phyloP scores from a whole-genome alignment of 257 asterid genomes.

The Cinchona pubescens region DNA sequence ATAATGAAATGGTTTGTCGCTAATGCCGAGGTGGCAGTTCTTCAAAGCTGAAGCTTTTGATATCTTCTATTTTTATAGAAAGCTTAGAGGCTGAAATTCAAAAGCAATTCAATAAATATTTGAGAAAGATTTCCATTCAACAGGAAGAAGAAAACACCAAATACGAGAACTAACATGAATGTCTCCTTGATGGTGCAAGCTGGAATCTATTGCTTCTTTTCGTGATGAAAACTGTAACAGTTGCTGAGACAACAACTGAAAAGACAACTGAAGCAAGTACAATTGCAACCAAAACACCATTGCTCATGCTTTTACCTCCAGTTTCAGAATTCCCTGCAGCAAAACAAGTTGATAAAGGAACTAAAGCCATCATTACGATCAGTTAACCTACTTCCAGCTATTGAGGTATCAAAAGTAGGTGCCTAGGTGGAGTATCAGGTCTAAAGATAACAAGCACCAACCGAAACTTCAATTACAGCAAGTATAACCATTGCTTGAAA shows the following conservation, averaged over 20 bases:
- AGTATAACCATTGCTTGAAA: neutral
- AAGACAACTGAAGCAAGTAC: conserved; percentile 28
- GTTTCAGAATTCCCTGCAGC: conserved; percentile 32
- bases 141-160: neutral
- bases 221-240: conserved; percentile 27
- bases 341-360: conserved; percentile 2
- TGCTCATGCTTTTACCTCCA: conserved; percentile 21
- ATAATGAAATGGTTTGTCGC: conserved; percentile 35
- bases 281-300: conserved; percentile 24
- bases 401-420: neutral
- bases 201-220: conserved; percentile 25
- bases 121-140: conserved; percentile 4
- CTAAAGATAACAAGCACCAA: neutral
- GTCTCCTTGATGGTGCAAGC: conserved; percentile 25
- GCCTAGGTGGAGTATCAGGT: neutral
- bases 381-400: neutral
- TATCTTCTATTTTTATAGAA: conserved; percentile 39
- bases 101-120: neutral
- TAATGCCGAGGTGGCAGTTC: conserved; percentile 35
- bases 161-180: conserved; percentile 25
- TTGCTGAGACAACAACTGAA: conserved; percentile 27
- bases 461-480: neutral
- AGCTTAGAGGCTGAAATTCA: conserved; percentile 37
- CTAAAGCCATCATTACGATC: neutral
- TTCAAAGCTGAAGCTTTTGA: conserved; percentile 35